Evolutionary conservation across 441 rosid species (phyloP).

Genomic region (Adansonia gregorii): DNA sequence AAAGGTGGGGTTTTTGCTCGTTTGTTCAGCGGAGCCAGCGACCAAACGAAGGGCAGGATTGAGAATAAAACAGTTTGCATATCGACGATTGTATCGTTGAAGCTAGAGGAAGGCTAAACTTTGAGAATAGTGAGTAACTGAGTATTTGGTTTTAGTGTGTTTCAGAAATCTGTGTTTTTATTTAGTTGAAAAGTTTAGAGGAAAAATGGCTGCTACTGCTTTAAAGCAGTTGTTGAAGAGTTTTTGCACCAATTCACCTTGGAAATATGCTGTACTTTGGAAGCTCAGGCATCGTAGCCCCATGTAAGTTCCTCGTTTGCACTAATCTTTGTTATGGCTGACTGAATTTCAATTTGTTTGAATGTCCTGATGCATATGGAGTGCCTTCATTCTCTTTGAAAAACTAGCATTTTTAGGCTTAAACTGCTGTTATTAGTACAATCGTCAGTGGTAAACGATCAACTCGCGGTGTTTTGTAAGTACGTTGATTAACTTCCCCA

Average conservation of each 20-base stretch:
- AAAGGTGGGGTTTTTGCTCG: slow-evolving; percentile 34
- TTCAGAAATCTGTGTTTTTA: slow-evolving; percentile 27
- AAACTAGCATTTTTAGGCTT: not conserved
- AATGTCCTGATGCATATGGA: not conserved
- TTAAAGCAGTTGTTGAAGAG: slow-evolving; percentile 48
- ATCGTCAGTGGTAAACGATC: not conserved
- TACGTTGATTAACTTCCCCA: not conserved
- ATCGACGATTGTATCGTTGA: slow-evolving; percentile 61
- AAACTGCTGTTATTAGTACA: not conserved
- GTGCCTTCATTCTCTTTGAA: not conserved
- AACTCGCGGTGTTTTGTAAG: not conserved
- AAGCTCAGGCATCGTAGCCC: slow-evolving; percentile 47
- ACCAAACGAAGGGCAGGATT: slow-evolving; percentile 53
- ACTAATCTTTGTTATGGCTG: not conserved
- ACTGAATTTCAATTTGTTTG: not conserved
- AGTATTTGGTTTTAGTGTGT: slow-evolving; percentile 28
- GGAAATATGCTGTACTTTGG: slow-evolving; percentile 69
- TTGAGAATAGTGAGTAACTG: not conserved
- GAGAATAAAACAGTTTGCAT: slow-evolving; percentile 52
- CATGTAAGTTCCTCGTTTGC: slow-evolving; percentile 42
- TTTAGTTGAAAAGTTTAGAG: slow-evolving; percentile 27
- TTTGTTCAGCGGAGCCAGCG: slow-evolving; percentile 49
- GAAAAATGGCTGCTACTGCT: slow-evolving; percentile 47
- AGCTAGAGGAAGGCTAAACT: slow-evolving; percentile 44
- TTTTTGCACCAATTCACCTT: slow-evolving; percentile 46